Evolutionary conservation across 192 early-diverging fungal species (phyloP).

Genomic region (Funneliformis mosseae): DNA sequence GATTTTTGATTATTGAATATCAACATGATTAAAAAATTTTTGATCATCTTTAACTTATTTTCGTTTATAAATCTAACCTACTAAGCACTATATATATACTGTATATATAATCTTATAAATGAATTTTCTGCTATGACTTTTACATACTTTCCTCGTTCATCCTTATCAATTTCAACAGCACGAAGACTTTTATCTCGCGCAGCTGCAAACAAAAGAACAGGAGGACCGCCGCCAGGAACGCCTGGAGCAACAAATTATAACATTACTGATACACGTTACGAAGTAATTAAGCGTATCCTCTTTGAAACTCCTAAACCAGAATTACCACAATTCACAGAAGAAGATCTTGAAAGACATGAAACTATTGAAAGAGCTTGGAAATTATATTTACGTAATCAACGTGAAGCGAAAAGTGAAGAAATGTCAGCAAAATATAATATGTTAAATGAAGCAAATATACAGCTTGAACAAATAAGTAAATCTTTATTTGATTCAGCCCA

Average conservation of each 20-base stretch:
- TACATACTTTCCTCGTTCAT: constrained; percentile 7
- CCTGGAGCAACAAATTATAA: background rate
- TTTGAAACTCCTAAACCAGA: constrained; percentile 55
- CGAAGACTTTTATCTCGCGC: background rate
- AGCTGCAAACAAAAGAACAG: background rate
- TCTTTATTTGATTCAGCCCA: constrained; percentile 67
- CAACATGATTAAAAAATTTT: no score
- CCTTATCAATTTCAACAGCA: background rate
- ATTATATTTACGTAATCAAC: constrained; percentile 51
- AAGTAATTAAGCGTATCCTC: constrained; percentile 72
- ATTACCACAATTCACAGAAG: constrained; percentile 52
- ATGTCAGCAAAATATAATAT: constrained; percentile 60
- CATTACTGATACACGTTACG: constrained; percentile 57
- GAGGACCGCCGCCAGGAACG: background rate
- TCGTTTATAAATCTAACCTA: no score
- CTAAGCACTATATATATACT: no score
- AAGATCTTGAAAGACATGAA: constrained; percentile 65
- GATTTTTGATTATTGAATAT: no score
- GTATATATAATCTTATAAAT: background rate
- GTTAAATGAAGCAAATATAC: constrained; percentile 67
- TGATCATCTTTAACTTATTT: no score
- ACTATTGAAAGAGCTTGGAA: constrained; percentile 76
- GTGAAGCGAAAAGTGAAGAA: constrained; percentile 47
- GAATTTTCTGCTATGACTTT: background rate
- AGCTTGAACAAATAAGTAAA: constrained; percentile 60